Evolutionary conservation across 2,329 filamentous ascomycete genomes (phyloP), one percentile per base, ranked within the genome.

Genomic region (Colletotrichum trifolii): DNA sequence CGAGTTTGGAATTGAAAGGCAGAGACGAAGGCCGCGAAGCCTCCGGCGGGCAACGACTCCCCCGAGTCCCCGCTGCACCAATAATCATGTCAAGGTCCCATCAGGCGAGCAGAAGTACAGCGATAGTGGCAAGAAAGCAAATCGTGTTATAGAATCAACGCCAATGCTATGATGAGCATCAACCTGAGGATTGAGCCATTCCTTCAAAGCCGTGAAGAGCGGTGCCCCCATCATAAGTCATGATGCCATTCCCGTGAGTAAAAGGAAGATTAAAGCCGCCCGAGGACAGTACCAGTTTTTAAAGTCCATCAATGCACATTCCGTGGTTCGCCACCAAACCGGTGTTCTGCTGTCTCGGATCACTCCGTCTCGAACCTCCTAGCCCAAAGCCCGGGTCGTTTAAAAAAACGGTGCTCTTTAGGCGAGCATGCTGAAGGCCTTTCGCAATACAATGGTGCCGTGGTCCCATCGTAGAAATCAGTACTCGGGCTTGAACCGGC

Each of bases 161-260:
- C 64, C 64, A 60, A 59, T 66, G 64, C 64, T 66, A 66, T 66
- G 64, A 56, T 62, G 62, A 53, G 62, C 48, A 53, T 17, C 62
- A 65, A 57, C 17, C 58, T 54, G 42, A 62, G 36, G 52, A 52
- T 17, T 48, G 53, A 52, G 17, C 40, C 58, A 45, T 65, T 42
- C 58, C 52, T 50, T 53, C 58, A 65, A 48, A 61, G 58, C 47
- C 58, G 40, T 62, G 46, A 56, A 49, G 49, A 60, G 15, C 36
- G 42, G 12, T 34, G 40, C 47, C 34, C 54, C 57, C 62, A 45
- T 65, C 62, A 45, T 62, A 54, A 65, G 42, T 62, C 62, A 62
- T 62, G 52, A 62, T 53, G 33, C 47, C 58, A 48, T 62, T 40
- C 40, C 52, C 34, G 35, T 53, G 40, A 34, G 39, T 12, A 36